These are phyloP conservation scores for Termitomyces heimii DNA, from an alignment of 768 basidiomycete genomes.

Conservation along the genomic window DNA sequence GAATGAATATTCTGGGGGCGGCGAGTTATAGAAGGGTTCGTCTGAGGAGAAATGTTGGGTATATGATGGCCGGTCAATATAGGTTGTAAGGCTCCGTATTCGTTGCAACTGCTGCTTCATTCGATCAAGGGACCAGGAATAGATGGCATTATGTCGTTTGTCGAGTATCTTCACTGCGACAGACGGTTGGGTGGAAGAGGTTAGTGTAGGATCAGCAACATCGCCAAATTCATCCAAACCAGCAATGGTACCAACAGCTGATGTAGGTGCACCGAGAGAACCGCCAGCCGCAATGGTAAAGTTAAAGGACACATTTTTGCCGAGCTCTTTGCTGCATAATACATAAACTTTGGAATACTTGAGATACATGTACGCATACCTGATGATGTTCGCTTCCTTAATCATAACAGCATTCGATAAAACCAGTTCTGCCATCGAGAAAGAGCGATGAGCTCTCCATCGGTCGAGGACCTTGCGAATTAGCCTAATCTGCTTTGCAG, in stretches of 20 bases:
- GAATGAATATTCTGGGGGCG: constrained; percentile 87
- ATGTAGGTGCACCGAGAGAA: constrained; percentile 69
- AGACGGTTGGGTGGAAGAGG: constrained; percentile 70
- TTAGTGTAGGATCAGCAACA: constrained; percentile 76
- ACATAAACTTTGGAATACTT: not conserved
- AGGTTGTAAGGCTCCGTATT: constrained; percentile 89
- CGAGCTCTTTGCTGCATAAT: constrained; percentile 67
- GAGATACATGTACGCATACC: constrained; percentile 32
- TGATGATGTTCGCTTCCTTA: constrained; percentile 94
- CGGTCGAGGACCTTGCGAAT: constrained; percentile 78
- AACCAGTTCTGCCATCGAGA: constrained; percentile 90
- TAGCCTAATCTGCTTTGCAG: constrained; percentile 73
- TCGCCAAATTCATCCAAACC: constrained; percentile 91
- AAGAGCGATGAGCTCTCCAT: constrained; percentile 81
- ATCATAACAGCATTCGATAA: constrained; percentile 79
- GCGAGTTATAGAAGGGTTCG: constrained; percentile 88
- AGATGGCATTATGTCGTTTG: constrained; percentile 79
- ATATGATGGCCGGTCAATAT: constrained; percentile 89
- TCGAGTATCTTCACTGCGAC: constrained; percentile 91
- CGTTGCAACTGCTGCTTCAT: constrained; percentile 85
- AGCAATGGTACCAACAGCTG: constrained; percentile 80
- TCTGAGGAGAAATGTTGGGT: constrained; percentile 92
- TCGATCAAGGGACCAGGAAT: constrained; percentile 86
- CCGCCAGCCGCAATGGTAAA: constrained; percentile 87
- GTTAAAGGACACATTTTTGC: constrained; percentile 87